Percentiles rank a stretch among this genome's conserved stretches.
phyloP scores from a whole-genome alignment of 2,329 filamentous ascomycete genomes.

The Zasmidium citrigriseum region DNA sequence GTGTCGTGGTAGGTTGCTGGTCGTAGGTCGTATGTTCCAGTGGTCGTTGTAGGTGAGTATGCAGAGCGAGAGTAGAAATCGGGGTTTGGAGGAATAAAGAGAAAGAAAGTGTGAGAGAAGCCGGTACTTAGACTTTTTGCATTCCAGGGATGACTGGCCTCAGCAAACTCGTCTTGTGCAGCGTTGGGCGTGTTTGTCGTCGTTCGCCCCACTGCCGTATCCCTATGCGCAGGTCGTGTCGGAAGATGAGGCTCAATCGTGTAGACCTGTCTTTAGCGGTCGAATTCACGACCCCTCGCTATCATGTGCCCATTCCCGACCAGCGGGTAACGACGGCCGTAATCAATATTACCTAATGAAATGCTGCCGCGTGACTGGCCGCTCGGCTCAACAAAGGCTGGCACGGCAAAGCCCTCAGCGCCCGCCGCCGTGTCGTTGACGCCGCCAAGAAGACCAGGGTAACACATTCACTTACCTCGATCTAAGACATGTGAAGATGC shows the following conservation, averaged over 20 bases:
- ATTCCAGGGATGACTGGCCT: constrained; percentile 6
- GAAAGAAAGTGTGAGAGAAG: not conserved
- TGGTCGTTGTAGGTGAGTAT: not conserved
- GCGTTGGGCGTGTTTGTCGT: not conserved
- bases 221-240: not conserved
- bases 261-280: constrained; percentile 21
- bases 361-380: not conserved
- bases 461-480: not conserved
- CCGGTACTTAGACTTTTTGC: constrained; percentile 14
- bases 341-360: not conserved
- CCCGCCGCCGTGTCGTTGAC: not conserved
- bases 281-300: not conserved
- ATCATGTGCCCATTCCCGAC: not conserved
- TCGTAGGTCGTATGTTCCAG: not conserved
- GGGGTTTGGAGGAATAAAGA: constrained; percentile 2
- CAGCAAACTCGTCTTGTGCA: no score
- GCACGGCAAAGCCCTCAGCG: not conserved
- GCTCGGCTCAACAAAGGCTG: not conserved
- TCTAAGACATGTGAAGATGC: not conserved
- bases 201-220: not conserved
- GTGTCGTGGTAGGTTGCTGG: not conserved
- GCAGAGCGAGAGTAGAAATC: constrained; percentile 1
- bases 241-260: constrained; percentile 11
- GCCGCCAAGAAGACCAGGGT: not conserved
- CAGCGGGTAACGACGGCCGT: not conserved